These are phyloP conservation scores for Xylaria sp. DNA, from an alignment of 2,329 filamentous ascomycete genomes.

Conservation along the genomic window DNA sequence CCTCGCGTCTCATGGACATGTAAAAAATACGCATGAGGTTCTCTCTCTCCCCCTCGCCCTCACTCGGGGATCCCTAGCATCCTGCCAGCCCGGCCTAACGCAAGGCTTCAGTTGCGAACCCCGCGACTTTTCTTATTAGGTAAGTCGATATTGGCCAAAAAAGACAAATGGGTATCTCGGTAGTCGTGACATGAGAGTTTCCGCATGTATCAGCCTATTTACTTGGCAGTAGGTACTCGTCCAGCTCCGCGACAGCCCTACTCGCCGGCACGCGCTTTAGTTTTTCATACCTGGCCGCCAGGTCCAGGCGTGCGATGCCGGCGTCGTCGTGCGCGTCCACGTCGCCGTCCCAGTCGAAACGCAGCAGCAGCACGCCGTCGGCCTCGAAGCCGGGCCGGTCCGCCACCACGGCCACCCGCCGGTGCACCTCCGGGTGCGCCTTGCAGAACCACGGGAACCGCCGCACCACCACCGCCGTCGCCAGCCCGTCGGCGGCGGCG, in stretches of 20 bases:
- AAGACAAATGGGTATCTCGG: too few species aligned
- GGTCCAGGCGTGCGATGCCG: not conserved
- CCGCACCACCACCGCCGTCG: not conserved
- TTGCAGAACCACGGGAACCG: constrained; percentile 1
- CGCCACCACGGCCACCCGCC: not conserved
- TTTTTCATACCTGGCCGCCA: not conserved
- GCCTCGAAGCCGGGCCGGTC: not conserved
- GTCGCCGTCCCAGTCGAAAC: not conserved
- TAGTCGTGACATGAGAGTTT: too few species aligned
- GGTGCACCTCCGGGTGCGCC: not conserved
- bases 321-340: not conserved
- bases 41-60: too few species aligned
- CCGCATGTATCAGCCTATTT: too few species aligned
- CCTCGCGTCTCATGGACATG: too few species aligned
- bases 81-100: too few species aligned
- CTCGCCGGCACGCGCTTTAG: not conserved
- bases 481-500: not conserved
- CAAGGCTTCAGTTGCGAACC: too few species aligned
- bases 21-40: too few species aligned
- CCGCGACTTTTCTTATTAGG: too few species aligned
- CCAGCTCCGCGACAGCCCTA: not conserved
- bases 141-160: too few species aligned
- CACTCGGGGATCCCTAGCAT: too few species aligned
- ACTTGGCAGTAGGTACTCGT: too few species aligned
- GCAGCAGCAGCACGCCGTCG: not conserved